Evolutionary conservation across 2,329 filamentous ascomycete genomes (phyloP).

Genomic region (Phaeosphaeriaceae sp.): DNA sequence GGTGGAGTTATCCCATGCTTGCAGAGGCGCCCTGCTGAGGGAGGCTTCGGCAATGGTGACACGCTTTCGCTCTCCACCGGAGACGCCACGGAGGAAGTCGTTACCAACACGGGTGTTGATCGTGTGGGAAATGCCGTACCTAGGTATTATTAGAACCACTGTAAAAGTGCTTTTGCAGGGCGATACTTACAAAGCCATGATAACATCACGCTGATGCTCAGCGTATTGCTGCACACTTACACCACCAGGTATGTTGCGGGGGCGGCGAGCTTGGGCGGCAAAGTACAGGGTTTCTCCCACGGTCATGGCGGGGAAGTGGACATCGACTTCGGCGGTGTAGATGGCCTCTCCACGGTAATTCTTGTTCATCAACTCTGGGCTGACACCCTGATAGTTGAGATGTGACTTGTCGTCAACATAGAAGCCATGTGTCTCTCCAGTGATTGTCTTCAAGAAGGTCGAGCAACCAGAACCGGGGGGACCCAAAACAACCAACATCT

Average conservation of each 20-base stretch:
- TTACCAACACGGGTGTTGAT: conserved; percentile 77
- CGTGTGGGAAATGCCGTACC: conserved; percentile 75
- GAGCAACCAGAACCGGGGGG: conserved; percentile 76
- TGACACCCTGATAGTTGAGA: conserved; percentile 83
- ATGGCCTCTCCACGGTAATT: conserved; percentile 85
- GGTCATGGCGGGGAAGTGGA: conserved; percentile 78
- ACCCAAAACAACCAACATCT: conserved; percentile 79
- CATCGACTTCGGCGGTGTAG: conserved; percentile 85
- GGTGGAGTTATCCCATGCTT: conserved; percentile 83
- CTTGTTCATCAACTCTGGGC: conserved; percentile 77
- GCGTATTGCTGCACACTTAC: conserved; percentile 64
- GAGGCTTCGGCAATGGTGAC: conserved; percentile 84
- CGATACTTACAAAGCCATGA: conserved; percentile 58
- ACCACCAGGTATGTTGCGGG: conserved; percentile 67
- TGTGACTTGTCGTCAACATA: conserved; percentile 73
- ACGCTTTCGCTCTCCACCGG: conserved; percentile 79
- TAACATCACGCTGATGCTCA: conserved; percentile 72
- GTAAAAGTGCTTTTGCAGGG: neutral
- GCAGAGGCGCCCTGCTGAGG: conserved; percentile 67
- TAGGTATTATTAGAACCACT: neutral
- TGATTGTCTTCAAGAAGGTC: conserved; percentile 84
- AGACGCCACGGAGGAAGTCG: conserved; percentile 77
- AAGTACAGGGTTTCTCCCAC: conserved; percentile 84
- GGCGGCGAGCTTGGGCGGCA: conserved; percentile 74
- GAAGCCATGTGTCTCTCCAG: conserved; percentile 84